Evolutionary conservation across 345 rosid genomes (phyloP), one percentile per base, ranked within the genome.

Genomic region (Murraya koenigii): DNA sequence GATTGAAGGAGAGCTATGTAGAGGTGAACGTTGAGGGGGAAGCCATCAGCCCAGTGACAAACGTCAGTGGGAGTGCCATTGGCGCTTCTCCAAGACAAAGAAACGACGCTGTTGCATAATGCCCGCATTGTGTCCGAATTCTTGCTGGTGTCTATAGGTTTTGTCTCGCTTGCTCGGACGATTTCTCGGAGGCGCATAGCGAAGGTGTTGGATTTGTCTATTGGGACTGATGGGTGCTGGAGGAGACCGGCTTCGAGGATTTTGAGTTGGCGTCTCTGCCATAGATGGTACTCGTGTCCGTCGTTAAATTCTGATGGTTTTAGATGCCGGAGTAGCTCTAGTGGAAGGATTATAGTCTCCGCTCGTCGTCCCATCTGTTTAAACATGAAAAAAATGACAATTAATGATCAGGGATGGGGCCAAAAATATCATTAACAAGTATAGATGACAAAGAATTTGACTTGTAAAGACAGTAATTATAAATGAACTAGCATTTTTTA

Each of bases 1-100:
- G 98, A 84, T 59, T 87, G 92, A 30, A 95, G 90, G 55, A 95
- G 84, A 0, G 89, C 78, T 19, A 82, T 77, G 64, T 95, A 94
- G 5, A 94, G 79, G 84, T 90, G 91, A 5, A 95, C 78, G 74
- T 92, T 95, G 71, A 95, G 86, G 28, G 99, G 99, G 78, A 81
- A 95, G 5, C 98, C 98, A 49, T 95, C 97, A 2, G 97, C 97
- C 99, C 99, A 95, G 41, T 95, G 98, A 58, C 97, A 95, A n/a
- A 89, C 87, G 68, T 91, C 93, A 3, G 91, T 79, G 0, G 93
- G 87, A n/a, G 84, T 77, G 44, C 93, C 93, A 2, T 85, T 85
- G 67, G 84, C 39, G 72, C 92, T 85, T 44, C 98, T 79, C 95
- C 98, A 94, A 1, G 96, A 82, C 52, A 95, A 75, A 22, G 99